phyloP scores from a whole-genome alignment of 257 asterid species.

The Solanum neorickii region DNA sequence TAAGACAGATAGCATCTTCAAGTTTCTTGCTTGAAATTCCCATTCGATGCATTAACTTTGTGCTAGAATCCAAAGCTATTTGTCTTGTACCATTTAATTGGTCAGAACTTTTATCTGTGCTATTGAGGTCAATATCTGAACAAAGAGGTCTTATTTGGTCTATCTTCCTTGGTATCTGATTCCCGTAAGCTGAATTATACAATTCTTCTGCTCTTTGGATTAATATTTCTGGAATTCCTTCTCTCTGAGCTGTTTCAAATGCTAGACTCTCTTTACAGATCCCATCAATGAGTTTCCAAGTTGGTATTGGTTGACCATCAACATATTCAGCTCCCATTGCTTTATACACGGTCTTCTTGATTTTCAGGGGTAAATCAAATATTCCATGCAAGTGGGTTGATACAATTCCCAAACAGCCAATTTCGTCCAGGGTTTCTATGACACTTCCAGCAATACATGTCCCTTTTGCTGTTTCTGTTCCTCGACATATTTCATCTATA shows the following conservation, averaged over 20 bases:
- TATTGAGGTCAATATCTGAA: slow-evolving; percentile 1
- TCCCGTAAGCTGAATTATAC: slow-evolving; percentile 43
- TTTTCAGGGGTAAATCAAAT: slow-evolving; percentile 60
- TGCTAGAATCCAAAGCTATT: slow-evolving; percentile 8
- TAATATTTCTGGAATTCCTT: slow-evolving; percentile 64
- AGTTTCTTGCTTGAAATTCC: slow-evolving; percentile 36
- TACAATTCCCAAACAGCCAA: slow-evolving; percentile 69
- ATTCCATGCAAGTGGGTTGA: slow-evolving; percentile 97
- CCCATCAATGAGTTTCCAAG: slow-evolving; percentile 82
- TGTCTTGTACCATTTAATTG: slow-evolving; percentile 5
- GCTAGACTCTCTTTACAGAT: slow-evolving; percentile 94
- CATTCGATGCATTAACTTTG: slow-evolving; percentile 5
- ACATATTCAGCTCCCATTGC: slow-evolving; percentile 75
- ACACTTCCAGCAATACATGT: slow-evolving; percentile 97
- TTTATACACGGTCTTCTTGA: slow-evolving; percentile 41
- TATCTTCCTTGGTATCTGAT: slow-evolving; percentile 5
- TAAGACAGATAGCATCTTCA: slow-evolving; percentile 33
- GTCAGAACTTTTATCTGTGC: slow-evolving; percentile 3
- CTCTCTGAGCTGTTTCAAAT: slow-evolving; percentile 88
- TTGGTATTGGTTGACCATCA: slow-evolving; percentile 56
- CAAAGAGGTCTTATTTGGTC: not conserved
- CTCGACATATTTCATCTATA: slow-evolving; percentile 92
- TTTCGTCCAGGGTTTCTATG: slow-evolving; percentile 65
- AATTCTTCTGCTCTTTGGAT: slow-evolving; percentile 69
- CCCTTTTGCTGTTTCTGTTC: slow-evolving; percentile 98